Evolutionary conservation across 208 protist genomes (phyloP), one percentile per base, ranked within the genome.

Genomic region (Angomonas deanei): DNA sequence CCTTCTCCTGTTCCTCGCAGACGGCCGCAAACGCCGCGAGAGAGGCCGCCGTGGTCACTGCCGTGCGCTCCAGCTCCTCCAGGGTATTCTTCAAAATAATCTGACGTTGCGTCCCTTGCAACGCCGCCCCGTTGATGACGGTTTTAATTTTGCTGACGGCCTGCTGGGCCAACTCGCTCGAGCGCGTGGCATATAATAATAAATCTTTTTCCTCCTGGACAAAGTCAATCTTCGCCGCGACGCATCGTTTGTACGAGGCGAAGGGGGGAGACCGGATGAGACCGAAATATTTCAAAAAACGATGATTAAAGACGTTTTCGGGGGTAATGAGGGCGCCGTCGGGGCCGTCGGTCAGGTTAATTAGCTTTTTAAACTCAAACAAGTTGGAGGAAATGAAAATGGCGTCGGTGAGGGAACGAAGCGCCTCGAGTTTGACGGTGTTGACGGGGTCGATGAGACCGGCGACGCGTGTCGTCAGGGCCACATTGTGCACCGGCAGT

Each of bases 221-320:
- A 11, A 92, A 58, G 13, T 78, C 49, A 3, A 76, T 74, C 58
- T 82, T 88, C 21, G 72, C 70, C 30, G 57, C 72, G 39, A 90
- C 75, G 70, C 86, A 93, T 11, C 68, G 73, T 24, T 76, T 58
- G 61, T 93, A 93, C n/a, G 81, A 70, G 26, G 72, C 75, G 56
- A 91, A 82, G 10, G 80, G 74, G 6, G 87, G 87, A 42, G 76
- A 91, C 23, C 72, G 87, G 61, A 93, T 70, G 56, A 74, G 59
- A 27, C 74, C 71, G 58, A 89, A 84, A 69, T 79, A 91, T 42
- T 82, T 82, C 70, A 68, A 49, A 38, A 88, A 76, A 59, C 87
- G 87, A 66, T 94, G 78, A 68, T 94, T 91, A 66, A 94, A 94
- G 49, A 58, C 63, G 64, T 89, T 80, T 60, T 86, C 84, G 27